Conservation (phyloP, 2,329 filamentous ascomycete species). For the Botrytis pseudocinerea region DNA sequence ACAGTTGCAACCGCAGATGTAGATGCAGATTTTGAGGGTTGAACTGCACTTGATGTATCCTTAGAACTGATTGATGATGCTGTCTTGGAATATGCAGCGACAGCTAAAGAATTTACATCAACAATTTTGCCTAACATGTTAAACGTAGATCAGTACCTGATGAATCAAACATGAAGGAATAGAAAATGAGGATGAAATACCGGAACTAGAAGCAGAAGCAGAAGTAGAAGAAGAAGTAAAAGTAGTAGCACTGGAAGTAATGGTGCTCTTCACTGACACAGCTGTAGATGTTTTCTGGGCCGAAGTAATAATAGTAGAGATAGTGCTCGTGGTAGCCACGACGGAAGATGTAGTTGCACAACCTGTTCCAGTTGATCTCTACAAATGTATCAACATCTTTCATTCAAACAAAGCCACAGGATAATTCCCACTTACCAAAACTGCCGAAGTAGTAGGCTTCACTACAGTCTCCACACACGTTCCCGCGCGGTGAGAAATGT, state of each 20-base stretch:
- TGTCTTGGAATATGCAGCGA: background rate
- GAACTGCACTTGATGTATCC: background rate
- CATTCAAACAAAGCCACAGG: background rate
- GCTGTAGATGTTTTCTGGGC: background rate
- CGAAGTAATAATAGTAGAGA: background rate
- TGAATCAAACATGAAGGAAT: background rate
- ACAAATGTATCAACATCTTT: background rate
- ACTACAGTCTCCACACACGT: constrained; percentile 24
- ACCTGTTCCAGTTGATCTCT: constrained; percentile 20
- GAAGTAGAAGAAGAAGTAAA: background rate
- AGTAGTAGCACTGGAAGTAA: background rate
- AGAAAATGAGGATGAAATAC: background rate
- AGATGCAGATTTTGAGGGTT: background rate
- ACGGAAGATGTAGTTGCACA: background rate
- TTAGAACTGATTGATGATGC: background rate
- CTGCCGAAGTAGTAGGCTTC: constrained; percentile 18
- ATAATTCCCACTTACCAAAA: constrained; percentile 16
- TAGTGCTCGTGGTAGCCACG: background rate
- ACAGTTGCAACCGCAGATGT: background rate
- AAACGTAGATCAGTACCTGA: background rate
- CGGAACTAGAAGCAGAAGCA: background rate
- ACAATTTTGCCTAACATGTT: background rate
- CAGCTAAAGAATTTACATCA: background rate
- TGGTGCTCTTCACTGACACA: background rate
- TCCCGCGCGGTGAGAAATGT: constrained; percentile 23